These are phyloP conservation scores for Rutidosis leptorrhynchoides DNA, from an alignment of 129 eudicot genomes.

Conservation along the genomic window DNA sequence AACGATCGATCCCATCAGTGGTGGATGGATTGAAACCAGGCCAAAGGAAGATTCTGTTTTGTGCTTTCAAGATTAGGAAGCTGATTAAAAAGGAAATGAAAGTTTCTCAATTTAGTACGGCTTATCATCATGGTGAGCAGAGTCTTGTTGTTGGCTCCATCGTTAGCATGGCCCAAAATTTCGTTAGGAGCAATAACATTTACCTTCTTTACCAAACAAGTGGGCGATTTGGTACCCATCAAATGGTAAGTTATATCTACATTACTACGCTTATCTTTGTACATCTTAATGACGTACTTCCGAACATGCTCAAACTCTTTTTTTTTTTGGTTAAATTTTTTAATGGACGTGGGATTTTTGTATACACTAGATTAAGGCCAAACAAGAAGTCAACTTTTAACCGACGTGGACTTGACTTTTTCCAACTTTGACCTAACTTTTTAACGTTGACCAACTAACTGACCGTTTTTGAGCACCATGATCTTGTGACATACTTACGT, in stretches of 20 bases:
- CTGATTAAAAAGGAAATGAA: conserved; percentile 67
- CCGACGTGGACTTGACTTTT: too few species aligned
- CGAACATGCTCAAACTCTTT: neutral
- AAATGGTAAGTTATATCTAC: conserved; percentile 44
- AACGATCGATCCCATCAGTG: conserved; percentile 87
- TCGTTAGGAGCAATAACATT: conserved; percentile 76
- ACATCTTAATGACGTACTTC: neutral
- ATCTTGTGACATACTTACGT: too few species aligned
- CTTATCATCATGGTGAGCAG: conserved; percentile 94
- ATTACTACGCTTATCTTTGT: neutral
- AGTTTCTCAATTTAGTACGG: conserved; percentile 80
- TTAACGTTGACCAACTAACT: too few species aligned
- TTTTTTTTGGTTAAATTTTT: too few species aligned
- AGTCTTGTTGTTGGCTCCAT: conserved; percentile 77
- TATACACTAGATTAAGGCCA: too few species aligned
- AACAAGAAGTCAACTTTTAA: too few species aligned
- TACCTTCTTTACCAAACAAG: conserved; percentile 69
- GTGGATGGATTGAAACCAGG: conserved; percentile 93
- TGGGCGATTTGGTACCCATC: conserved; percentile 89
- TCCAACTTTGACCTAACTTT: too few species aligned
- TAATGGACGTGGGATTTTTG: too few species aligned
- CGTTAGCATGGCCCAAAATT: conserved; percentile 93
- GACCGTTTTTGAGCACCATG: too few species aligned
- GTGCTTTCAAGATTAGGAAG: conserved; percentile 74
- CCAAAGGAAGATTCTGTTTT: conserved; percentile 85